Percentiles rank a stretch among this genome's conserved stretches.
These are phyloP conservation scores for Diaporthe longicolla DNA, from an alignment of 2,329 filamentous ascomycete species.

Conservation along the genomic window DNA sequence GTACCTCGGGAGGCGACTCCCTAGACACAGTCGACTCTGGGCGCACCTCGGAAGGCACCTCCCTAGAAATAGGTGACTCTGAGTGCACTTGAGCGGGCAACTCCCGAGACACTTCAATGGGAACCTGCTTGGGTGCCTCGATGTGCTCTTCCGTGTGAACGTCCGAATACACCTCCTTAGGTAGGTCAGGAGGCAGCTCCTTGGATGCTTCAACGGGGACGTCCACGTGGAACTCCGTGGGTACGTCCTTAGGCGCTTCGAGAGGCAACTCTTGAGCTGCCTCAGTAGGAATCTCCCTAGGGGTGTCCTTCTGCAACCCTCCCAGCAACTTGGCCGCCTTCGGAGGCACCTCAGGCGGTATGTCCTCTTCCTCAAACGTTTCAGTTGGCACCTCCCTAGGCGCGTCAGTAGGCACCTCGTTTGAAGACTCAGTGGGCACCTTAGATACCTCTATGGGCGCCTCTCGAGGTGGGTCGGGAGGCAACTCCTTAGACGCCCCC, in stretches of 20 bases:
- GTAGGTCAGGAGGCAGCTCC: neutral
- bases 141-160: neutral
- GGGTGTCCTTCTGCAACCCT: neutral
- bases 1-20: neutral
- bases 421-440: neutral
- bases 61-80: neutral
- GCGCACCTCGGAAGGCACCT: neutral
- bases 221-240: neutral
- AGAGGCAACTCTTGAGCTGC: conserved; percentile 23
- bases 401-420: neutral
- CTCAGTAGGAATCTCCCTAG: neutral
- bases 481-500: neutral
- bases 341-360: neutral
- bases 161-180: neutral
- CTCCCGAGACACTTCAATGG: neutral
- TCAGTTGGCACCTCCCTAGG: neutral
- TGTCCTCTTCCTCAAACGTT: neutral
- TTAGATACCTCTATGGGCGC: neutral
- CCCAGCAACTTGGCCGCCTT: neutral
- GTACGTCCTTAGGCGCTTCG: neutral
- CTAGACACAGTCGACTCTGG: too few relatives aligned
- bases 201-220: neutral
- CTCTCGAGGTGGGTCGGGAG: neutral
- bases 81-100: neutral
- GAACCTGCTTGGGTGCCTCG: neutral